Evolutionary conservation across 202 grass and related monocot species (phyloP).

Genomic region (Musa balbisiana): DNA sequence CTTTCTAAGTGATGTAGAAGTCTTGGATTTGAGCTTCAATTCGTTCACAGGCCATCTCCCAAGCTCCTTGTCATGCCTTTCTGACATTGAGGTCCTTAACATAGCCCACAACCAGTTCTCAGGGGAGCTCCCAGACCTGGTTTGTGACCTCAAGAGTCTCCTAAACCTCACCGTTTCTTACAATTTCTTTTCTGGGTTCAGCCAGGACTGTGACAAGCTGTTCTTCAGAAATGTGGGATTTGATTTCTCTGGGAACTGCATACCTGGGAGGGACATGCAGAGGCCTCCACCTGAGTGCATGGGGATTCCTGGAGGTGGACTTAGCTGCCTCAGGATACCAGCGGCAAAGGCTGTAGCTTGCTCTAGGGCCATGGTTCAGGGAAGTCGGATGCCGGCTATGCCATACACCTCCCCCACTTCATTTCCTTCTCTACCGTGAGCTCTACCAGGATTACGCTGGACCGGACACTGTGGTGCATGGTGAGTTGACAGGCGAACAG

Average conservation of each 20-base stretch:
- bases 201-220: constrained; percentile 48
- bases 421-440: no score
- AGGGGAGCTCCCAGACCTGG: constrained; percentile 51
- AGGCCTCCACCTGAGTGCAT: constrained; percentile 66
- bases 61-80: constrained; percentile 54
- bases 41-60: constrained; percentile 57
- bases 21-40: constrained; percentile 81
- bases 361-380: constrained; percentile 12
- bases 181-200: constrained; percentile 83
- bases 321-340: constrained; percentile 64
- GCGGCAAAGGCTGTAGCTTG: constrained; percentile 30
- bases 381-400: constrained; percentile 21
- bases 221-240: constrained; percentile 46
- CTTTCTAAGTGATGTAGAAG: constrained; percentile 46
- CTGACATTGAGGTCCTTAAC: constrained; percentile 81
- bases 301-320: constrained; percentile 28
- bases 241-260: constrained; percentile 75
- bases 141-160: constrained; percentile 59
- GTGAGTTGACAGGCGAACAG: no score
- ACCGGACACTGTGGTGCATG: no score
- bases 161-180: constrained; percentile 59
- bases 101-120: constrained; percentile 74
- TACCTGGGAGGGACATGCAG: constrained; percentile 59
- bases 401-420: constrained; percentile 22
- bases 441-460: no score